A percentile compares a stretch with the other conserved stretches of the same genome.
These are phyloP conservation scores for Naganishia vaughanmartiniae DNA, from an alignment of 768 basidiomycete species.

Conservation along the genomic window DNA sequence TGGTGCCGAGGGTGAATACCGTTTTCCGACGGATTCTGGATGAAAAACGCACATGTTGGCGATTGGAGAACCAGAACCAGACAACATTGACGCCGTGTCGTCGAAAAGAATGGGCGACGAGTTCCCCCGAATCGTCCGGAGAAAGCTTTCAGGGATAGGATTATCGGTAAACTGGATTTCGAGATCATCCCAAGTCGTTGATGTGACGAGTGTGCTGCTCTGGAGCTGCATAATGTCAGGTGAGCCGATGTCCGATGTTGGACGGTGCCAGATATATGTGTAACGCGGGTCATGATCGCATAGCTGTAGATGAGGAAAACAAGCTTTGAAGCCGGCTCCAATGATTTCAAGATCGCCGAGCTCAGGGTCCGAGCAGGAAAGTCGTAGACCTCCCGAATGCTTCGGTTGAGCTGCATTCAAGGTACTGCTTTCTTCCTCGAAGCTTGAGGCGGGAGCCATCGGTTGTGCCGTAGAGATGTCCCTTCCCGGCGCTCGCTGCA, in stretches of 20 bases:
- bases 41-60: not conserved
- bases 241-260: no score
- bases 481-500: no score
- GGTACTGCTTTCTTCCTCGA: not conserved
- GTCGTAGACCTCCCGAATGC: not conserved
- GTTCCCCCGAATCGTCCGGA: not conserved
- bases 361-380: not conserved
- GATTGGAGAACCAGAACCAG: not conserved
- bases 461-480: not conserved
- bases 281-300: conserved; percentile 3
- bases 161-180: no score
- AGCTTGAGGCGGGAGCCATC: not conserved
- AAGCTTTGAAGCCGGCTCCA: not conserved
- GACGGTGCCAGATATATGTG: not conserved
- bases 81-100: not conserved
- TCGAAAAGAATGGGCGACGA: not conserved
- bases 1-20: no score
- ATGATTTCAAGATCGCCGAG: conserved; percentile 1
- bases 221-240: no score
- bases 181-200: no score
- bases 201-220: no score
- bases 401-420: not conserved
- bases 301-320: conserved; percentile 1
- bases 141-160: not conserved
- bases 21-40: not conserved